Base-by-base conservation (phyloP, 2,329 filamentous ascomycete genomes). In the Nothophoma quercina region DNA sequence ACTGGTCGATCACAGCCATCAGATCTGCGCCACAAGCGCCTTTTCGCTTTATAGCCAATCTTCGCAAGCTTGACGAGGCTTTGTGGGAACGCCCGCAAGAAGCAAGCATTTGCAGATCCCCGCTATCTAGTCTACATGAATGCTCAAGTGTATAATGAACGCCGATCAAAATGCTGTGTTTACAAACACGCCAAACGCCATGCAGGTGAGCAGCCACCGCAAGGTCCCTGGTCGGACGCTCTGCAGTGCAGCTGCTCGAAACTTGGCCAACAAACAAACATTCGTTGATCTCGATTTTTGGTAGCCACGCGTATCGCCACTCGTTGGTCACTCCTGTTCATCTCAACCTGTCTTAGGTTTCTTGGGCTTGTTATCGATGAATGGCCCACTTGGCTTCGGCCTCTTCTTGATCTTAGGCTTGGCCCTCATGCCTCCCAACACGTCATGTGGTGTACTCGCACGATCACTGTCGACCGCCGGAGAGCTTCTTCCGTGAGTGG, bases 361-460 rank as follows among this genome's bases (percentile, higher is more conserved):
- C 57, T 71, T 73, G 16, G 43, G 43, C 33, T 38, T 42, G 23
- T 48, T 48, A 12, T 62, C 59, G 30, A 73, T 68, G 36, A 73
- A 53, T 6, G 50, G 50, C n/a, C 50, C 50, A 36, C 50, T 53
- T 4, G 43, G 44, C 21, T 64, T 64, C n/a, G 67, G 62, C 22
- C 65, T 56, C 45, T 62, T 65, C 46, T 63, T 62, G 34, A 73
- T 71, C 50, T 70, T 71, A 9, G 69, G 69, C 43, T 66, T 68
- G 16, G 52, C 55, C 28, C 40, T 36, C 50, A 53, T 44, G 13
- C 19, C 25, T 13, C 50, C 50, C 10, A 53, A n/a, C 10, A 48
- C 38, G 29, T 53, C 50, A 5, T 7, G 16, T 9, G 50, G 44
- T 7, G 43, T 53, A 39, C 33, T 47, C 12, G 33, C 50, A 6